Evolutionary conservation across 176 grass and related monocot species (phyloP), one percentile per base, ranked within the genome.

Genomic region (Carex parvula): DNA sequence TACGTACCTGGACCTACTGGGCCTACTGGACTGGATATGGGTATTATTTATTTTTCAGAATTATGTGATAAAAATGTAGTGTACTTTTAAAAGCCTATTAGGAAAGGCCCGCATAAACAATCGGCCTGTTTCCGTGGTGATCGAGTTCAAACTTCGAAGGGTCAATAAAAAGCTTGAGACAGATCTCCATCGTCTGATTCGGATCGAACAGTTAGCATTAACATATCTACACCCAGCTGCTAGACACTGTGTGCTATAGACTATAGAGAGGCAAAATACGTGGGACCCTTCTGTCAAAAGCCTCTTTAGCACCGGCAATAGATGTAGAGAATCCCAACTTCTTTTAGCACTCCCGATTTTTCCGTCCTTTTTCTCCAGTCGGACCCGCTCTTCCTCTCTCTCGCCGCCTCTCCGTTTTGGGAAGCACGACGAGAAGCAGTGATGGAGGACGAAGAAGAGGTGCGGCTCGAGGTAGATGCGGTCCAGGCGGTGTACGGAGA

Each of bases 401-500:
- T 73, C 71, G 71, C 30, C 65, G 65, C 71, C 46, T 30, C 44
- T 53, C 44, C 10, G 16, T 60, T 60, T 60, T 60, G 57, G 17
- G 17, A 53, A 29, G 7, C 68, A 20, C 33, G 21, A 1, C 3
- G 29, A 85, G 81, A 70, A 64, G 74, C 41, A 73, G 67, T 56
- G 64, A 85, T 80, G 80, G 85, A 79, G 83, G 90, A 61, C 58
- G 92, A 91, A 88, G 90, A 61, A 60, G 92, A 90, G 87, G 87
- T 89, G 87, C 84, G 91, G 60, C 82, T 86, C 70, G 95, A 98
- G 86, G 86, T 98, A 82, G 89, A 94, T 86, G 95, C 92, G 16
- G 84, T 93, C 55, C 79, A 65, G 80, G 91, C 92, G 26, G 88
- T 94, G 65, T 98, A 98, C 79, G 89, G 91, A 14, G 86, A 90